These are phyloP conservation scores for Apophysomyces elegans DNA, from an alignment of 371 early-diverging fungal species.

Conservation along the genomic window DNA sequence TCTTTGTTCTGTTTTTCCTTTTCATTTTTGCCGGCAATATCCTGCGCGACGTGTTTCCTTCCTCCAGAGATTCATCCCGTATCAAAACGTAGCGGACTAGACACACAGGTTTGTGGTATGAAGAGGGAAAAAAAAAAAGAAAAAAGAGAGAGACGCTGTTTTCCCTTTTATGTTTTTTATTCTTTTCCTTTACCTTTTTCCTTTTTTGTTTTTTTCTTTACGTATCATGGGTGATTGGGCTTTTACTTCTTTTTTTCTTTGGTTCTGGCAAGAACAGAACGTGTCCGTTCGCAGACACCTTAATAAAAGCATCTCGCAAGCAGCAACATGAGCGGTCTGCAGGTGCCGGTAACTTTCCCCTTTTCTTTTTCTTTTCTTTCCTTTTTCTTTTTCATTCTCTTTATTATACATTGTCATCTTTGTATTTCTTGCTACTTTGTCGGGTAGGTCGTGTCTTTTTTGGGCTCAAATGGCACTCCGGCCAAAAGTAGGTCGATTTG, in stretches of 20 bases:
- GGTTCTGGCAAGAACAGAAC: slow-evolving; percentile 1
- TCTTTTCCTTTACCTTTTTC: not conserved
- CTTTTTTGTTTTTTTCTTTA: slow-evolving; percentile 6
- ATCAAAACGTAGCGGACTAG: not conserved
- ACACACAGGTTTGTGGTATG: not conserved
- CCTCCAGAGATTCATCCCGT: slow-evolving; percentile 3
- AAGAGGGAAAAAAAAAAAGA: not conserved
- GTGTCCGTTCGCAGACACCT: slow-evolving; percentile 7
- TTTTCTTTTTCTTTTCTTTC: not conserved
- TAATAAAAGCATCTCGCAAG: slow-evolving; percentile 11
- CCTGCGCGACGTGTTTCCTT: slow-evolving; percentile 3
- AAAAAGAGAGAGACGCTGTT: not conserved
- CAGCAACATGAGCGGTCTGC: slow-evolving; percentile 10
- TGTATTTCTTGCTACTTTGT: no score
- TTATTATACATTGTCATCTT: not conserved
- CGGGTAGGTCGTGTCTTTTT: not conserved
- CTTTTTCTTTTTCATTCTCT: not conserved
- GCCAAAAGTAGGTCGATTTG: not conserved
- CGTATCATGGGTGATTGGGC: not conserved
- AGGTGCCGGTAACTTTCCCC: slow-evolving; percentile 1
- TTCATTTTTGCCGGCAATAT: not conserved
- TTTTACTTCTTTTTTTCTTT: not conserved
- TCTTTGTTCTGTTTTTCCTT: not conserved
- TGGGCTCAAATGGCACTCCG: not conserved
- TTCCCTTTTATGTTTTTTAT: slow-evolving; percentile 7